These are phyloP conservation scores for Sordariomycetes sp. DNA, from an alignment of 2,329 filamentous ascomycete species.

Conservation along the genomic window DNA sequence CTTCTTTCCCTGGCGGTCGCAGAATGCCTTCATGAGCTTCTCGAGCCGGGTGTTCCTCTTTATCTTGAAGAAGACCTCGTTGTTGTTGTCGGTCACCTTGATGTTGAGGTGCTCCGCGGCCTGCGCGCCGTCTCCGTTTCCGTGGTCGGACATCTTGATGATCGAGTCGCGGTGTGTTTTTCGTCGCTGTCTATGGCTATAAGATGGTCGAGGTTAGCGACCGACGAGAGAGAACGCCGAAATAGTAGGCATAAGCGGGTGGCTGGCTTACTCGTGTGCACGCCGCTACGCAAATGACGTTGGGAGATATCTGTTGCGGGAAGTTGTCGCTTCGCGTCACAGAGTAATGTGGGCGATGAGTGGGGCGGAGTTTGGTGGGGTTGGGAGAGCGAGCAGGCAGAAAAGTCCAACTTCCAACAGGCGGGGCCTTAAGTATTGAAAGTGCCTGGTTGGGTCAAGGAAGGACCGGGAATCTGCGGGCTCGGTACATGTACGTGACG, in stretches of 20 bases:
- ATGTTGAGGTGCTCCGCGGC: conserved; percentile 87
- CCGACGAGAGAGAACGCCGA: neutral
- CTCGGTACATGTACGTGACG: too few relatives aligned
- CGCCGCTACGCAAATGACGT: neutral
- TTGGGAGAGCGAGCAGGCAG: neutral
- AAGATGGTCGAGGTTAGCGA: neutral
- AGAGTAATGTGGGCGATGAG: neutral
- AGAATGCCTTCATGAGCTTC: conserved; percentile 98
- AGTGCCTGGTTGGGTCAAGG: too few relatives aligned
- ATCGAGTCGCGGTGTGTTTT: neutral
- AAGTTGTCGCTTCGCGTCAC: neutral
- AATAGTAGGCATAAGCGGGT: neutral
- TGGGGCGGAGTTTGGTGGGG: neutral
- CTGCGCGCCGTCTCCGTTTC: conserved; percentile 30
- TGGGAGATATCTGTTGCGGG: neutral
- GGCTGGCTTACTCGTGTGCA: neutral
- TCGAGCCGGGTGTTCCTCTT: conserved; percentile 92
- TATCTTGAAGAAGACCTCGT: conserved; percentile 99
- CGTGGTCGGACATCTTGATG: conserved; percentile 37
- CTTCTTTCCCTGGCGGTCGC: conserved; percentile 88
- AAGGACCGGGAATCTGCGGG: too few relatives aligned
- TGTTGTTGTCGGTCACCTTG: conserved; percentile 98
- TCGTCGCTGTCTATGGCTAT: neutral
- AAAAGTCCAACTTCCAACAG: neutral
- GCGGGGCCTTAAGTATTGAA: too few relatives aligned